phyloP scores from a whole-genome alignment of 2,329 filamentous ascomycete genomes.

The Didymella exigua region DNA sequence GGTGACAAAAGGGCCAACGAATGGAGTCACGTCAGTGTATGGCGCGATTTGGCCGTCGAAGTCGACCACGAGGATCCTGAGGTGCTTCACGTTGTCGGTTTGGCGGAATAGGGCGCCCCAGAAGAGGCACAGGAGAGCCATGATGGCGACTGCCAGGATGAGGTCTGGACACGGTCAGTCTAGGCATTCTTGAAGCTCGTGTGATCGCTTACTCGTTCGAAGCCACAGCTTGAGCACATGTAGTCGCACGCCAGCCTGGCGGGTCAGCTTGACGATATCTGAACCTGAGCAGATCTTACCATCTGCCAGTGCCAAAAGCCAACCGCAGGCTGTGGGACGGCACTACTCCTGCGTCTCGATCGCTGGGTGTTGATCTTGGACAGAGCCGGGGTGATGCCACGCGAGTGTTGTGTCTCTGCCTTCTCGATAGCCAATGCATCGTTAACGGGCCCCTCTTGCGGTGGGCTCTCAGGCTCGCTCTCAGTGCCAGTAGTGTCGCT shows the following conservation, averaged over 20 bases:
- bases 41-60: slow-evolving; percentile 62
- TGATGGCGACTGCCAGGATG: slow-evolving; percentile 24
- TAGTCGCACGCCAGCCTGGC: slow-evolving; percentile 33
- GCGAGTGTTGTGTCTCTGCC: slow-evolving; percentile 26
- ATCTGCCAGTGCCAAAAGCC: slow-evolving; percentile 41
- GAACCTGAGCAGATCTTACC: slow-evolving; percentile 9
- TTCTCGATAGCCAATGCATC: slow-evolving; percentile 27
- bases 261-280: not conserved
- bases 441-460: not conserved
- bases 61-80: slow-evolving; percentile 66
- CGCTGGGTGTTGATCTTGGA: slow-evolving; percentile 19
- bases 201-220: slow-evolving; percentile 28
- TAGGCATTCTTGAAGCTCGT: not conserved
- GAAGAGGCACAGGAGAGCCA: slow-evolving; percentile 35
- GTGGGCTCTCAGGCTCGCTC: slow-evolving; percentile 10
- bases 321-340: slow-evolving; percentile 21
- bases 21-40: slow-evolving; percentile 49
- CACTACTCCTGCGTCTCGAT: slow-evolving; percentile 29
- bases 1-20: slow-evolving; percentile 62
- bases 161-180: slow-evolving; percentile 23
- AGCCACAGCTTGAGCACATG: slow-evolving; percentile 39
- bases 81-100: slow-evolving; percentile 29
- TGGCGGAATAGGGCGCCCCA: slow-evolving; percentile 41
- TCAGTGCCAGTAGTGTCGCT: slow-evolving; percentile 14
- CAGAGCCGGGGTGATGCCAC: slow-evolving; percentile 6